Base-by-base conservation (phyloP, 768 basidiomycete species). In the Zangia roseola region DNA sequence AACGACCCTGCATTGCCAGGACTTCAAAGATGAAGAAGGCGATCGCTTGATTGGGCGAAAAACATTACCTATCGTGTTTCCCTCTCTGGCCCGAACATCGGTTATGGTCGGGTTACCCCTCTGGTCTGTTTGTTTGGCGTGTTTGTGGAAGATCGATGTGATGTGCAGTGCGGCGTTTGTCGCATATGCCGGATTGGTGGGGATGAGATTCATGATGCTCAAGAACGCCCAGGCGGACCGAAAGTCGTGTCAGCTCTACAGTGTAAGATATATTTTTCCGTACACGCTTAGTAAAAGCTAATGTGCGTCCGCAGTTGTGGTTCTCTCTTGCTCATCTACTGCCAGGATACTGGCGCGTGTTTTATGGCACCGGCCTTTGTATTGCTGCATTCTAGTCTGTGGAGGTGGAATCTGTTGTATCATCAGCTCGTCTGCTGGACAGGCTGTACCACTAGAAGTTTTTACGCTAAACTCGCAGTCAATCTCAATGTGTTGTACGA, bases 61-160 rank as follows among this genome's bases (percentile, higher is more conserved):
- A 9, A 79, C 77, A 0, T 49, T 79, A 2, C 77, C 78, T 4
- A 74, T 79, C 49, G 67, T 68, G 12, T 65, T 71, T 16, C 77
- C 78, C 16, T 57, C 40, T 10, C 53, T 61, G 14, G 62, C 64
- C 7, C 61, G 65, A 17, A 13, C 43, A 1, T 61, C 64, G 14
- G 62, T 58, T 16, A 56, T 68, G 57, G 12, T 67, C 10, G 59
- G 59, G 28, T 41, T 66, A 2, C 65, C 65, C 7, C 33, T 68
- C 16, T 66, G 65, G 67, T 69, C 67, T 24, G 7, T 68, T 28
- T 66, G 56, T 24, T 44, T 66, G 44, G 45, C 59, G 21, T 50
- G 53, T 8, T 25, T 66, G 33, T 66, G 65, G 65, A 40, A 61
- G 40, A 52, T 66, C 10, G 67, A 66, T 31, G 42, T 50, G 44